Evolutionary conservation across 768 basidiomycete genomes (phyloP).

Genomic region (Gymnopilus dilepis): DNA sequence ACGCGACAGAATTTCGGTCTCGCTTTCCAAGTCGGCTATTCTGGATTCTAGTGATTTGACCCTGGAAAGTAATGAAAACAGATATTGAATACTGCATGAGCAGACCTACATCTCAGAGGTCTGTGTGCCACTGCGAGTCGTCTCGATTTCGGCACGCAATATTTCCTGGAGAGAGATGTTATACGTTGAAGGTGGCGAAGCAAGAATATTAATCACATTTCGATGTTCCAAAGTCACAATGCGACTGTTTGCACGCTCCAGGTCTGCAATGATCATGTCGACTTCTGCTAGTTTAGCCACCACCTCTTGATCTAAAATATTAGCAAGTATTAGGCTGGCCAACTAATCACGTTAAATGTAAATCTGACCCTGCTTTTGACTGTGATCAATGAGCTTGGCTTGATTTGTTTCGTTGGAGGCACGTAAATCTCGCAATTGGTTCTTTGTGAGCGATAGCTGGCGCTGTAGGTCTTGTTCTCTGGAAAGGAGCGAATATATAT

Average conservation of each 20-base stretch:
- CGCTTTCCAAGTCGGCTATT: conserved; percentile 76
- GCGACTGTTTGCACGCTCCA: conserved; percentile 93
- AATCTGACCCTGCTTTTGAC: conserved; percentile 79
- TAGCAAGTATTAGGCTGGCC: background rate
- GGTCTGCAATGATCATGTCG: conserved; percentile 93
- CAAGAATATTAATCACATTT: conserved; percentile 61
- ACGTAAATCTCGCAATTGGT: conserved; percentile 89
- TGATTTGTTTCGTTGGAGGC: conserved; percentile 92
- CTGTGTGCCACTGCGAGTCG: conserved; percentile 80
- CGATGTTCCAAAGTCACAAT: conserved; percentile 92
- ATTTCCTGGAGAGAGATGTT: conserved; percentile 64
- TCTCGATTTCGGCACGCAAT: conserved; percentile 94
- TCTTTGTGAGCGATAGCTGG: conserved; percentile 87
- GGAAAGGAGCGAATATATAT: conserved; percentile 1
- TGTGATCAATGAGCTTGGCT: conserved; percentile 90
- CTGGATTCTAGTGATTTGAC: conserved; percentile 76
- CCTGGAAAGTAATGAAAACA: conserved; percentile 41
- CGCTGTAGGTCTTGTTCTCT: conserved; percentile 94
- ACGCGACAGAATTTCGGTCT: conserved; percentile 70
- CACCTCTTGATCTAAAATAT: conserved; percentile 81
- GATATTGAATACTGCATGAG: background rate
- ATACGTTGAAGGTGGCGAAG: background rate
- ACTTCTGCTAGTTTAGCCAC: conserved; percentile 89
- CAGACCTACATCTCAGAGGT: conserved; percentile 66
- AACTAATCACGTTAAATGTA: background rate